phyloP scores from a whole-genome alignment of 2,329 filamentous ascomycete genomes.

The Amauroascus niger region DNA sequence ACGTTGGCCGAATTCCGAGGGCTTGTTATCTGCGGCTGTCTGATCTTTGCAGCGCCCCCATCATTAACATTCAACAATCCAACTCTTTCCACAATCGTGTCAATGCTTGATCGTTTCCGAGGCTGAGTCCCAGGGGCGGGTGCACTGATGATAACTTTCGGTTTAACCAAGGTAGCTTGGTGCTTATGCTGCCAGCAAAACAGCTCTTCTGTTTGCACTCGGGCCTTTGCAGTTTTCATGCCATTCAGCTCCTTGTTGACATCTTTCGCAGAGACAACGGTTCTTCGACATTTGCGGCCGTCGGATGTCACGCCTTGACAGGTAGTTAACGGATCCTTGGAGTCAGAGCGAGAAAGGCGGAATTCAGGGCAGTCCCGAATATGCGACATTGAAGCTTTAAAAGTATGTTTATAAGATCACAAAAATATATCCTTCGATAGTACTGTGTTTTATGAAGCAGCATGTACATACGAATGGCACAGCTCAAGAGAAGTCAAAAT shows the following conservation, averaged over 20 bases:
- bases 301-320: slow-evolving; percentile 77
- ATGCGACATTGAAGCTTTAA: slow-evolving; percentile 48
- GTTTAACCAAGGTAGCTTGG: slow-evolving; percentile 49
- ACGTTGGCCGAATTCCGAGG: neutral
- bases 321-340: slow-evolving; percentile 70
- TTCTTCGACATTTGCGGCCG: slow-evolving; percentile 73
- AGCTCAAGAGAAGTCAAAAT: neutral
- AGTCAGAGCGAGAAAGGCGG: slow-evolving; percentile 67
- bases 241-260: slow-evolving; percentile 16
- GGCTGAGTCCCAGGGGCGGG: slow-evolving; percentile 45
- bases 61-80: slow-evolving; percentile 59
- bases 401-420: neutral
- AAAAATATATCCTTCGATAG: neutral
- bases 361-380: slow-evolving; percentile 70
- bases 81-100: slow-evolving; percentile 72
- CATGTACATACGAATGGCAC: neutral
- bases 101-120: slow-evolving; percentile 64
- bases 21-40: slow-evolving; percentile 8
- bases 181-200: slow-evolving; percentile 97
- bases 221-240: slow-evolving; percentile 19
- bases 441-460: no score
- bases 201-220: slow-evolving; percentile 33
- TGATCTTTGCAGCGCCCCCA: slow-evolving; percentile 14
- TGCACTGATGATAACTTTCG: slow-evolving; percentile 12
- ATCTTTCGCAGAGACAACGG: slow-evolving; percentile 40